Conservation (phyloP, 140 eudicot genomes). For the Oenanthe javanica region DNA sequence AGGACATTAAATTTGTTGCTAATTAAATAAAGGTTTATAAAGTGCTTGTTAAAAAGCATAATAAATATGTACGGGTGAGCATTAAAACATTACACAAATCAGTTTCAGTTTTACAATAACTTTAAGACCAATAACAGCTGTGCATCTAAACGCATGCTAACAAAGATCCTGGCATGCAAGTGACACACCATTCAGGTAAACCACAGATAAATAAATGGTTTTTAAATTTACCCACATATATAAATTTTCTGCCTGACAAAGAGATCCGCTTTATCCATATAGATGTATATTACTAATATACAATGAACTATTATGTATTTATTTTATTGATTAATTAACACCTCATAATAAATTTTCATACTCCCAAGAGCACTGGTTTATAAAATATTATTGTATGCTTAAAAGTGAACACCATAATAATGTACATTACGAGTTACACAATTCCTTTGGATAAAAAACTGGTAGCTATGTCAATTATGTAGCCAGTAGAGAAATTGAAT, state of each 20-base stretch:
- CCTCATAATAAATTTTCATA: background rate
- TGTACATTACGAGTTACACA: background rate
- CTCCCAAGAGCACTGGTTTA: background rate
- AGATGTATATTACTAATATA: background rate
- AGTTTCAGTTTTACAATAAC: background rate
- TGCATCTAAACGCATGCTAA: background rate
- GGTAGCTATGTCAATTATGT: background rate
- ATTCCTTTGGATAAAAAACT: background rate
- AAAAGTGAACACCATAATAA: background rate
- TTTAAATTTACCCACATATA: background rate
- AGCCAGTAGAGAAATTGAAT: background rate
- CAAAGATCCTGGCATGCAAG: background rate
- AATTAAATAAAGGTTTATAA: background rate
- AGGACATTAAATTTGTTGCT: background rate
- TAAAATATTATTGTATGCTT: background rate
- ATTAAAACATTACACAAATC: background rate
- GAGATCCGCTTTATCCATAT: background rate
- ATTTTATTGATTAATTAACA: background rate
- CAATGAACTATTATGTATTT: background rate
- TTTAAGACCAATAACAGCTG: background rate
- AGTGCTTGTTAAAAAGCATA: background rate
- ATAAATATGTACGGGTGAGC: background rate
- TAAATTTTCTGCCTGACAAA: background rate
- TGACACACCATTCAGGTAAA: background rate
- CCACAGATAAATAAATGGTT: background rate